Evolutionary conservation across 257 asterid species (phyloP).

Genomic region (Petunia axillaris): DNA sequence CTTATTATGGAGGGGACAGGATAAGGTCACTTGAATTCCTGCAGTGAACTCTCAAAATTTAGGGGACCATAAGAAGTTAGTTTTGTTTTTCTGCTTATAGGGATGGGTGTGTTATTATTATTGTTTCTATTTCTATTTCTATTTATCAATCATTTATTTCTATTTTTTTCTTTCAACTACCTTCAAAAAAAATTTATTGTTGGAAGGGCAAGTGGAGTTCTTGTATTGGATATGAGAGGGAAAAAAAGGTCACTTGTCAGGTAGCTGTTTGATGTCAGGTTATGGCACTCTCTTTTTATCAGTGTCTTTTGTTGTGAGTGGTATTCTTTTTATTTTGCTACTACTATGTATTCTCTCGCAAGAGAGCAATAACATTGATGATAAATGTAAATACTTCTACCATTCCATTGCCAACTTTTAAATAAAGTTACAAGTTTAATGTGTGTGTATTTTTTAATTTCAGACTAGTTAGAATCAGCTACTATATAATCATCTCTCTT

Average conservation of each 20-base stretch:
- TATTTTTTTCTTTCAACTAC: slow-evolving; percentile 8
- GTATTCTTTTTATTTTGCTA: background rate
- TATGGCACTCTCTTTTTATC: slow-evolving; percentile 19
- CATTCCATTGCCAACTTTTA: background rate
- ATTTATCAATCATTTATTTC: slow-evolving; percentile 29
- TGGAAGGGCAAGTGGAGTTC: slow-evolving; percentile 21
- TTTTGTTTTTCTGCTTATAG: slow-evolving; percentile 9
- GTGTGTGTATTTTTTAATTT: background rate
- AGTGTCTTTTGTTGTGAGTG: slow-evolving; percentile 19
- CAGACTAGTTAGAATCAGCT: background rate
- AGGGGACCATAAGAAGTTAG: slow-evolving; percentile 23
- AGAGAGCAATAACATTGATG: slow-evolving; percentile 1
- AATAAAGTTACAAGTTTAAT: no score
- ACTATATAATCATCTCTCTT: background rate
- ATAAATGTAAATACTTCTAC: slow-evolving; percentile 17
- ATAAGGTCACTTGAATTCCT: slow-evolving; percentile 43
- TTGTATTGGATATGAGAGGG: slow-evolving; percentile 6
- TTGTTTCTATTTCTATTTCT: slow-evolving; percentile 14
- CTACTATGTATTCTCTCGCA: slow-evolving; percentile 14
- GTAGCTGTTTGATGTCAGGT: slow-evolving; percentile 29
- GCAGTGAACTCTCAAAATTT: slow-evolving; percentile 31
- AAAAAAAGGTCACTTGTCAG: slow-evolving; percentile 18
- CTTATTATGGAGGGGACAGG: slow-evolving; percentile 40
- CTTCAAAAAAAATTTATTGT: slow-evolving; percentile 7
- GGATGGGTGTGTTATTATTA: slow-evolving; percentile 25